phyloP scores from a whole-genome alignment of 1,284 basidiomycete species.

The Sparassis latifolia region DNA sequence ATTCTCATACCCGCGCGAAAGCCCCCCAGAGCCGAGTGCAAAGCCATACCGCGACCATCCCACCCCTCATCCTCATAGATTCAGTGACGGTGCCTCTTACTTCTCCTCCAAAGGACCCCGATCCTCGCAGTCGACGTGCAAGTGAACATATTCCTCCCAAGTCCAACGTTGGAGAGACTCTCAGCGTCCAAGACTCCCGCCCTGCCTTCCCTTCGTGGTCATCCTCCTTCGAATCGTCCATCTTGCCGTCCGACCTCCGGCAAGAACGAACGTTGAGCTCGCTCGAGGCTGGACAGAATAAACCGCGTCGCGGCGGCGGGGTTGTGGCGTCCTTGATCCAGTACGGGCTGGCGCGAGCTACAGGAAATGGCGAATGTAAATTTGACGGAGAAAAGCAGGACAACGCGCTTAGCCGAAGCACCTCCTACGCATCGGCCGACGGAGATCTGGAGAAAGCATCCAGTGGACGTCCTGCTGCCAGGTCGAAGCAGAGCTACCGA shows the following conservation, averaged over 20 bases:
- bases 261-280: constrained; percentile 11
- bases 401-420: background rate
- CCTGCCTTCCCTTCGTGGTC: background rate
- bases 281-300: constrained; percentile 4
- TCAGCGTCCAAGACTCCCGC: no score
- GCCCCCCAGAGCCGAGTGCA: background rate
- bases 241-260: background rate
- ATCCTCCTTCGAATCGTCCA: background rate
- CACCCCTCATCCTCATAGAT: constrained; percentile 14
- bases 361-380: background rate
- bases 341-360: constrained; percentile 7
- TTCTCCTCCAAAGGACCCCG: constrained; percentile 1
- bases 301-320: constrained; percentile 1
- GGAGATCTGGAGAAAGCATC: constrained; percentile 1
- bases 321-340: constrained; percentile 12
- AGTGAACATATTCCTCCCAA: no score
- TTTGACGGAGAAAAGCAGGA: background rate
- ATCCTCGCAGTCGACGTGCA: no score
- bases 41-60: constrained; percentile 9
- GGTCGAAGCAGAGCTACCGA: constrained; percentile 10
- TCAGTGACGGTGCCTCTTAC: constrained; percentile 7
- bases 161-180: no score
- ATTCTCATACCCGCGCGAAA: no score
- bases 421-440: constrained; percentile 1
- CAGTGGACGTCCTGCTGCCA: background rate